Percentiles rank a stretch among this genome's conserved stretches.
These are phyloP conservation scores for Hypoxylon sp. DNA, from an alignment of 2,329 filamentous ascomycete species.

Conservation along the genomic window DNA sequence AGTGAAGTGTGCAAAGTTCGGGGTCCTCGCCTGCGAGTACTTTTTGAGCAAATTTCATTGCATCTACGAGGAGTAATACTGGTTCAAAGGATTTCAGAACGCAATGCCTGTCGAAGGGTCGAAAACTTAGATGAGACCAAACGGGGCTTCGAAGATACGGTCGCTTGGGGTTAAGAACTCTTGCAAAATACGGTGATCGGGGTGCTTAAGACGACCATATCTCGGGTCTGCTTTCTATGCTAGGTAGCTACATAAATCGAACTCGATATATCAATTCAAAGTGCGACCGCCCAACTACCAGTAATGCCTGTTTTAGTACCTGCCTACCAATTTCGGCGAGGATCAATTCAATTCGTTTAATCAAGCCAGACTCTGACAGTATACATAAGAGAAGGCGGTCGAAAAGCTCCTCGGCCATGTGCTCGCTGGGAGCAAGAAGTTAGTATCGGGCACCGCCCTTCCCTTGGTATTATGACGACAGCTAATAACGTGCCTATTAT, in stretches of 20 bases:
- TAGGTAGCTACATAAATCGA: not conserved
- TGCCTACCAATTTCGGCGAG: not conserved
- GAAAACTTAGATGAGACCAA: not conserved
- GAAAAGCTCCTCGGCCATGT: conserved; percentile 7
- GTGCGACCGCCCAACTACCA: not conserved
- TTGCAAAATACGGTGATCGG: not conserved
- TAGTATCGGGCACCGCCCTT: not conserved
- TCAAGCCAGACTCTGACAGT: not conserved
- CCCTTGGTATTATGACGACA: conserved; percentile 8
- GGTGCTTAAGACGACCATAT: not conserved
- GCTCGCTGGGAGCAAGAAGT: not conserved
- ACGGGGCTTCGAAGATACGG: not conserved
- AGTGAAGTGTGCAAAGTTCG: not conserved
- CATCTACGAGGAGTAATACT: too few species aligned
- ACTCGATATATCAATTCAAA: not conserved
- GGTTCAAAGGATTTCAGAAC: too few species aligned
- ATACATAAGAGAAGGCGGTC: conserved; percentile 15
- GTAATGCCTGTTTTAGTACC: conserved; percentile 7
- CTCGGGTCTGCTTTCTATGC: not conserved
- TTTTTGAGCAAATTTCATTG: not conserved
- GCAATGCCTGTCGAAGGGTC: too few species aligned
- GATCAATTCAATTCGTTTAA: not conserved
- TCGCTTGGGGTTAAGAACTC: not conserved
- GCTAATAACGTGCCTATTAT: not conserved
- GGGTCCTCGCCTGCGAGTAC: not conserved